Percentiles rank a stretch among this genome's conserved stretches.
Evolutionary conservation across 1,284 basidiomycete genomes (phyloP).

Genomic region (Rhodotorula sp.): DNA sequence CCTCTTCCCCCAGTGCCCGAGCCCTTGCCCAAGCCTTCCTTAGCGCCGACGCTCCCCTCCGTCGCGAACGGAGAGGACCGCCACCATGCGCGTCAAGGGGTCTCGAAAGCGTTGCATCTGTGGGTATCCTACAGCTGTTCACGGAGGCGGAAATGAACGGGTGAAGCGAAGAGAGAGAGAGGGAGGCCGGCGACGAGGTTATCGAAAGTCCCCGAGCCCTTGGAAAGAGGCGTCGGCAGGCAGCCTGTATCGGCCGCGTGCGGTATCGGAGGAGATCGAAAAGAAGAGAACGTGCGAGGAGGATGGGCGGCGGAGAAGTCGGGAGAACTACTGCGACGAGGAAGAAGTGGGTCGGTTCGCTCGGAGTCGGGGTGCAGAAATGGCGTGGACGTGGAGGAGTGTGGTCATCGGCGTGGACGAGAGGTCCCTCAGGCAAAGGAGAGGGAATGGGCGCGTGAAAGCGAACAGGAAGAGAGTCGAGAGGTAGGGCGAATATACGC

Average conservation of each 20-base stretch:
- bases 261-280: neutral
- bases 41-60: too few relatives aligned
- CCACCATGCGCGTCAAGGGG: too few relatives aligned
- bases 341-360: neutral
- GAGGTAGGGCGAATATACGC: neutral
- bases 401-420: neutral
- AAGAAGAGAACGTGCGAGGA: neutral
- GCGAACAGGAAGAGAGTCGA: neutral
- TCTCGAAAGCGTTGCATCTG: too few relatives aligned
- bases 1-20: too few relatives aligned
- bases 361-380: too few relatives aligned
- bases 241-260: too few relatives aligned
- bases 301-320: neutral
- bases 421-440: too few relatives aligned
- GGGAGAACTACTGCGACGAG: neutral
- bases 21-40: too few relatives aligned
- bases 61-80: too few relatives aligned
- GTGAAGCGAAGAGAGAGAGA: neutral
- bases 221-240: too few relatives aligned
- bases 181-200: neutral
- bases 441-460: neutral
- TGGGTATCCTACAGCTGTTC: too few relatives aligned
- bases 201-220: neutral
- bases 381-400: neutral
- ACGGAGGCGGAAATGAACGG: too few relatives aligned